Evolutionary conservation across 2,329 filamentous ascomycete species (phyloP).

Genomic region (Trichoderma sp.): DNA sequence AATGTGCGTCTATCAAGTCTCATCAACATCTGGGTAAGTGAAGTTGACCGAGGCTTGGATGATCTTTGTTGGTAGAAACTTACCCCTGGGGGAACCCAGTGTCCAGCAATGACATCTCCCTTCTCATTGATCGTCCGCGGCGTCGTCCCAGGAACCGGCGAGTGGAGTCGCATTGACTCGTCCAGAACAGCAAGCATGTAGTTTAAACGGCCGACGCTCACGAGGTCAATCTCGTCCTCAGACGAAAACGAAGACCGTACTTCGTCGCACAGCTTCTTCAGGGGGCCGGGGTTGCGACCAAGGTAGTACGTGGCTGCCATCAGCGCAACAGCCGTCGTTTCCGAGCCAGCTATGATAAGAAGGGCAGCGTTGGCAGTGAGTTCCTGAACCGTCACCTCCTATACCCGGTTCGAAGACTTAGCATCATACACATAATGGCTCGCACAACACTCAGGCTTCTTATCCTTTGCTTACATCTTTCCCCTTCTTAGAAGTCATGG

Average conservation of each 20-base stretch:
- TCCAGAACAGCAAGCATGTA: slow-evolving; percentile 55
- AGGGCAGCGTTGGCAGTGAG: slow-evolving; percentile 28
- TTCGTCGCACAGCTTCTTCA: slow-evolving; percentile 43
- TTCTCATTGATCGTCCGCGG: slow-evolving; percentile 38
- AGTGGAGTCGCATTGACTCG: slow-evolving; percentile 52
- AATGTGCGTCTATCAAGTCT: slow-evolving; percentile 35
- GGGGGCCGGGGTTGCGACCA: slow-evolving; percentile 35
- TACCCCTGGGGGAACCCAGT: slow-evolving; percentile 40
- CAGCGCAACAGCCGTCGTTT: slow-evolving; percentile 40
- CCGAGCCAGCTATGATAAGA: slow-evolving; percentile 38
- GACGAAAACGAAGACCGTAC: slow-evolving; percentile 27
- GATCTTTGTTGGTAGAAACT: slow-evolving; percentile 19
- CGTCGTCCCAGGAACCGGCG: slow-evolving; percentile 46
- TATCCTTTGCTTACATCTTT: neutral
- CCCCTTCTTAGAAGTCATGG: slow-evolving; percentile 9
- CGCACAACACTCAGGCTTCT: neutral
- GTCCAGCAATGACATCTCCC: slow-evolving; percentile 38
- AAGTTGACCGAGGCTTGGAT: too few species aligned
- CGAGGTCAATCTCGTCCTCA: slow-evolving; percentile 30
- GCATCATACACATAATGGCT: neutral
- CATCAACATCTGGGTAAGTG: neutral
- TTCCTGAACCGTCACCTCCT: slow-evolving; percentile 28
- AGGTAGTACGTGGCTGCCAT: slow-evolving; percentile 37
- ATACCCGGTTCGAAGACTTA: neutral
- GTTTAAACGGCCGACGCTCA: slow-evolving; percentile 29